Conservation (phyloP, 192 early-diverging fungal genomes). For the Helicostylum pulchrum region DNA sequence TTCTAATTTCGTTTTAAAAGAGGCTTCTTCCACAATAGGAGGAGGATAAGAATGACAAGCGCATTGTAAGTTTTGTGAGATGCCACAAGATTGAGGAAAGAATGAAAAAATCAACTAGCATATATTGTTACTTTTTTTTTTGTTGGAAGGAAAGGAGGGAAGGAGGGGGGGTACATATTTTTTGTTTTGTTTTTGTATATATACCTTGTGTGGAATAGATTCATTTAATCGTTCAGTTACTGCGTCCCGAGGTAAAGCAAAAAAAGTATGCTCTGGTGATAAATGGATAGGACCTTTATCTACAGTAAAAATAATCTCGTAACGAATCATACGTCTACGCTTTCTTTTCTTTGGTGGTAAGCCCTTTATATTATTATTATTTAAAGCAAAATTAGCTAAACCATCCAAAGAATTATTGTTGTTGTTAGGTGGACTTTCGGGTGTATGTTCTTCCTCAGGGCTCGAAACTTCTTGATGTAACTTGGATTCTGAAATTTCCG, state of each 20-base stretch:
- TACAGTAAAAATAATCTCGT: constrained; percentile 10
- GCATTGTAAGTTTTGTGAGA: neutral
- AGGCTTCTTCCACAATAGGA: neutral
- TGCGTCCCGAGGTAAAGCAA: constrained; percentile 8
- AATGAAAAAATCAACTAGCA: constrained; percentile 6
- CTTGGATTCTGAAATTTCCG: constrained; percentile 13
- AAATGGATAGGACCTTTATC: constrained; percentile 5
- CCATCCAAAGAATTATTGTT: constrained; percentile 2
- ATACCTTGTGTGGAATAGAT: constrained; percentile 11
- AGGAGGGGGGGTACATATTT: too few species aligned
- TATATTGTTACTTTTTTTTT: neutral
- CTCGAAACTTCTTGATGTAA: neutral
- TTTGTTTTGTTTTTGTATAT: neutral
- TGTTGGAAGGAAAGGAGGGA: too few species aligned
- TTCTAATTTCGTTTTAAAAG: neutral
- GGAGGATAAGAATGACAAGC: constrained; percentile 7
- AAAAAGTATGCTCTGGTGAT: constrained; percentile 1
- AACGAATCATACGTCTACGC: constrained; percentile 6
- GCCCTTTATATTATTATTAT: neutral
- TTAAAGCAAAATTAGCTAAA: neutral
- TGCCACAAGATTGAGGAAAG: constrained; percentile 4
- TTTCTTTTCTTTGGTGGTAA: constrained; percentile 19
- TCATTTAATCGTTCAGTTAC: constrained; percentile 14
- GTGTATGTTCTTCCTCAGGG: constrained; percentile 9
- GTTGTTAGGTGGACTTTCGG: neutral